phyloP scores from a whole-genome alignment of 257 asterid species.

The Cordia subcordata region DNA sequence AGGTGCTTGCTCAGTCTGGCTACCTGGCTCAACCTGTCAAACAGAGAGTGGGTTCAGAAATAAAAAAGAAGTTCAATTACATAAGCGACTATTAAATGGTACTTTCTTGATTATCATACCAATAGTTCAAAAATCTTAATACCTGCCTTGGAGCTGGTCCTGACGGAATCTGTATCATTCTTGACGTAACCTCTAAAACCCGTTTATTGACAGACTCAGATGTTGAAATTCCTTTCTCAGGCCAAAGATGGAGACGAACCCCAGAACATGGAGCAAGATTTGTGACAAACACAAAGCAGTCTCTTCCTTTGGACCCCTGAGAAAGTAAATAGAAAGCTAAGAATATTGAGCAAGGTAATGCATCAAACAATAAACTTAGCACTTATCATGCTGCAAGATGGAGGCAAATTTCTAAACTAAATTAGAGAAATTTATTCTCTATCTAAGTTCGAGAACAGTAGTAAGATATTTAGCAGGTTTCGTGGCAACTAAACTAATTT shows the following conservation, averaged over 20 bases:
- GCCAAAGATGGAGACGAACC: conserved; percentile 95
- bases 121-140: conserved; percentile 17
- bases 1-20: conserved; percentile 98
- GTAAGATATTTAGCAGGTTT: no score
- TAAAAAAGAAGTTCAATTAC: not conserved
- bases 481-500: no score
- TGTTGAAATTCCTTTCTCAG: conserved; percentile 50
- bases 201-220: conserved; percentile 40
- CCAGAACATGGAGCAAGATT: conserved; percentile 96
- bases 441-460: no score
- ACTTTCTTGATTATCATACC: not conserved
- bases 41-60: not conserved
- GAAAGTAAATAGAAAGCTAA: no score
- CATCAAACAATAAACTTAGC: not conserved
- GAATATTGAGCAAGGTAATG: not conserved
- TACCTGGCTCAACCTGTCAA: conserved; percentile 85
- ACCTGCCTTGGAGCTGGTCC: conserved; percentile 99
- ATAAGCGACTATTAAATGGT: no score
- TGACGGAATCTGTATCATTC: conserved; percentile 90
- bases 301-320: conserved; percentile 66
- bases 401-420: not conserved
- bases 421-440: no score
- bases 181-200: conserved; percentile 77
- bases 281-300: conserved; percentile 85
- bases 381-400: no score